Base-by-base conservation (phyloP, 176 grass and related monocot genomes). In the Leersia perrieri region DNA sequence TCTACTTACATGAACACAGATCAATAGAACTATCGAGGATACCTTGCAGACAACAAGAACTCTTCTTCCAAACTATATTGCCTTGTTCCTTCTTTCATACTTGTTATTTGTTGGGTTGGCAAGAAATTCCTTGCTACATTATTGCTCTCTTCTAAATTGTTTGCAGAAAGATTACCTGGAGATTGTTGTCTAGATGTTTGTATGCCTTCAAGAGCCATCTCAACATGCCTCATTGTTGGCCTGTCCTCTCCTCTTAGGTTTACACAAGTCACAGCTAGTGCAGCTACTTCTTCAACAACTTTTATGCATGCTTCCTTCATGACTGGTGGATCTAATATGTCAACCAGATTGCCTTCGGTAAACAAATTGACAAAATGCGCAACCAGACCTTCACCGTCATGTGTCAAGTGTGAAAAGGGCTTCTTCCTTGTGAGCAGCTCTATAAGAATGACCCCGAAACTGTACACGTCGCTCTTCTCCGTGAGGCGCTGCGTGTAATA, bases 391-490 rank as follows among this genome's bases (percentile, higher is more conserved):
- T 66, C 31, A 10, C 15, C 63, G 3, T 33, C 15, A 22, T 7
- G 9, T 1, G 63, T 4, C 63, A 15, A 8, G 20, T 33, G 18
- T 0, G 16, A 33, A 20, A 66, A 66, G 0, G 63, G 63, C 16
- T 66, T 66, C 63, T 33, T 66, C 13, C 63, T 33, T 1, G 30
- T 66, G 16, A 66, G 30, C 30, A 66, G 9, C 1, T 66, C 63
- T 9, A 33, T 7, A 4, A 66, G 63, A 10, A 66, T 20, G 14
- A 98, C 90, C 10, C 95, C 95, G 51, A 95, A 98, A 79, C 95
- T 98, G 82, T 95, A 98, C 63, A 98, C 92, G 51, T 98, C 95
- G 25, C 92, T 95, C 71, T 98, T 98, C 84, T 93, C 92, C 8
- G 74, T 94, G 29, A 95, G 33, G 30, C 0, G 30, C 63, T 66